Conservation (phyloP, 2,329 filamentous ascomycete genomes). For the Penicillium olsonii region DNA sequence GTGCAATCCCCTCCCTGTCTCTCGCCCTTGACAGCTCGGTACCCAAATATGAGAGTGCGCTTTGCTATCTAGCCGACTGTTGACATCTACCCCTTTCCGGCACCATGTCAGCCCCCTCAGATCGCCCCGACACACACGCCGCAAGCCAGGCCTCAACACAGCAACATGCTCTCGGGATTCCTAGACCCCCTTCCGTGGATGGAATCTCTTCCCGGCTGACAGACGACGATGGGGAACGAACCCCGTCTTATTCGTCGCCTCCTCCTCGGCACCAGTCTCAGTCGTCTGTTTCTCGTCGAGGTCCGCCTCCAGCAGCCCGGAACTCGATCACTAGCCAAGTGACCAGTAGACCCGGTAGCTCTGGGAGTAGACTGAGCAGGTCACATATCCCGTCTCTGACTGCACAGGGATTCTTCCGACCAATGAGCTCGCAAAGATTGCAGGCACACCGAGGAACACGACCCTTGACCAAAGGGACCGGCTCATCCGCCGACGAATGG, state of each 20-base stretch:
- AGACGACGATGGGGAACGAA: constrained; percentile 56
- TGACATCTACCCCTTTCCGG: constrained; percentile 6
- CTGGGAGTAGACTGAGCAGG: constrained; percentile 70
- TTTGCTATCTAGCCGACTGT: constrained; percentile 12
- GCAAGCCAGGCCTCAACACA: constrained; percentile 37
- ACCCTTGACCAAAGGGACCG: constrained; percentile 41
- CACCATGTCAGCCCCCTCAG: constrained; percentile 27
- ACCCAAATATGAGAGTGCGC: constrained; percentile 26
- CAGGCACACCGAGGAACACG: constrained; percentile 79
- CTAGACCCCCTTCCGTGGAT: constrained; percentile 41
- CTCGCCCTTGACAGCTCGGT: constrained; percentile 8
- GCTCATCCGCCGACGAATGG: constrained; percentile 44
- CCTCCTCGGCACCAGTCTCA: constrained; percentile 58
- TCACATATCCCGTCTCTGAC: constrained; percentile 89
- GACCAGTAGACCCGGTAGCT: constrained; percentile 53
- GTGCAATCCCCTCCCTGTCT: constrained; percentile 3
- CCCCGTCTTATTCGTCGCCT: constrained; percentile 43
- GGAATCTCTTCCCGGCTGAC: constrained; percentile 72
- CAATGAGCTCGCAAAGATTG: constrained; percentile 93
- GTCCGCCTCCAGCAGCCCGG: constrained; percentile 44
- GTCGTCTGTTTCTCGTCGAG: constrained; percentile 59
- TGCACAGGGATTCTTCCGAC: constrained; percentile 88
- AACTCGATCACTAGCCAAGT: constrained; percentile 45
- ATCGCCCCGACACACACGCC: constrained; percentile 45
- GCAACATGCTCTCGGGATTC: constrained; percentile 55